phyloP scores from a whole-genome alignment of 192 early-diverging fungal genomes.

The Paraglomus brasilianum region DNA sequence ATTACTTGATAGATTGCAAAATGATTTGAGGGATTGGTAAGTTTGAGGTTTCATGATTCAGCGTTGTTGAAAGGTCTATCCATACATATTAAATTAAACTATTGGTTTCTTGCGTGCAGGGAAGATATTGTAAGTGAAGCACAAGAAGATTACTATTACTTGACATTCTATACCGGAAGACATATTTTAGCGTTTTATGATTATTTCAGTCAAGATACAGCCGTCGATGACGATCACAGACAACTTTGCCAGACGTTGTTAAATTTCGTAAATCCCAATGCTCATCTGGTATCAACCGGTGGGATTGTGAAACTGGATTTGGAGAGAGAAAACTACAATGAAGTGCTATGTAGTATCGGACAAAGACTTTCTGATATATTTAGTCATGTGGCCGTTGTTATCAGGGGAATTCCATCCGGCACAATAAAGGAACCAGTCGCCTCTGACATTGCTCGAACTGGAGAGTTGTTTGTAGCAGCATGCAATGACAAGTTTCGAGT shows the following conservation, averaged over 20 bases:
- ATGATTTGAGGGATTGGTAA: conserved; percentile 28
- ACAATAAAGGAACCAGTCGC: neutral
- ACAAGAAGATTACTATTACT: conserved; percentile 32
- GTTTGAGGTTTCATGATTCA: too few species aligned
- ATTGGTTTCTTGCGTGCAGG: neutral
- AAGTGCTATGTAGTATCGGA: conserved; percentile 1
- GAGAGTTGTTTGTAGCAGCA: conserved; percentile 32
- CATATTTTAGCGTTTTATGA: conserved; percentile 30
- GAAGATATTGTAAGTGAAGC: conserved; percentile 12
- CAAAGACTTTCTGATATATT: conserved; percentile 2
- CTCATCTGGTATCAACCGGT: neutral
- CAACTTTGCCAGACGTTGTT: conserved; percentile 16
- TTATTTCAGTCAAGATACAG: conserved; percentile 15
- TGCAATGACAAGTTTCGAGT: conserved; percentile 27
- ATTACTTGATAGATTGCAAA: neutral
- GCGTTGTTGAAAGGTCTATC: neutral
- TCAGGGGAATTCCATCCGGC: too few species aligned
- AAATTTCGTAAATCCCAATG: conserved; percentile 17
- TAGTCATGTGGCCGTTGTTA: neutral
- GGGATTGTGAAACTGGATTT: neutral
- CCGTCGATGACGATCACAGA: neutral
- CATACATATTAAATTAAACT: too few species aligned
- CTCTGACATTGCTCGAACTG: conserved; percentile 22
- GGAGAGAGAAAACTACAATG: neutral
- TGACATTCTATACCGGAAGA: conserved; percentile 30